Evolutionary conservation across 1,139 yeast genomes (phyloP), one percentile per base, ranked within the genome.

Genomic region (Arxiozyma slooffiae): DNA sequence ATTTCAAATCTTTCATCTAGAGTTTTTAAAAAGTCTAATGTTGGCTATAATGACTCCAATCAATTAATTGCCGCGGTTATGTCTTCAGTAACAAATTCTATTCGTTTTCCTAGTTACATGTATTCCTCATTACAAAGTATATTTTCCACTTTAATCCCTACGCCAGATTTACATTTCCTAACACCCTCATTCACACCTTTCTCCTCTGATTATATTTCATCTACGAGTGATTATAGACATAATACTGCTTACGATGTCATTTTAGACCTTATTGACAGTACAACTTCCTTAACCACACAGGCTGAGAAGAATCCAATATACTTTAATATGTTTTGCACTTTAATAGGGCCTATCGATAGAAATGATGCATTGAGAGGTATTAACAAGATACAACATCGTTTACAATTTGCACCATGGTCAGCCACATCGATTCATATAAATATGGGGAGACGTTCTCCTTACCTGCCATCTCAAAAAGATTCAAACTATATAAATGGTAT

Each of bases 31-130:
- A 68, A 66, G 50, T 75, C 77, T 2, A 80, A 82, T 5, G 64
- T 67, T 9, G 63, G 65, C 46, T 84, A 83, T 62, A 80, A 78
- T 47, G 90, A 88, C 50, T 81, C 94, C 2, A 92, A 92, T 68
- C 89, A 86, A 64, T 73, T 92, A 42, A 89, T 92, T 7, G 80
- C 97, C 0, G 82, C 89, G 20, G 89, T 87, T 11, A 79, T 89
- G 73, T 82, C 96, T 0, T 82, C 92, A 0, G 72, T 88, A 4
- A 87, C 97, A 2, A 86, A 90, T 55, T 88, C 97, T 0, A 70
- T 92, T 41, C 73, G 98, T 56, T 92, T 87, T 65, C 98, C 98
- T 2, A 84, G 95, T 47, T 89, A 89, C 67, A 82, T 89, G 79
- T 92, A 86, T 73, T 85, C 85, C 60, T 89, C 95, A 18, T 71